Evolutionary conservation across 2,329 filamentous ascomycete genomes (phyloP).

Genomic region (Anisogramma anomala): DNA sequence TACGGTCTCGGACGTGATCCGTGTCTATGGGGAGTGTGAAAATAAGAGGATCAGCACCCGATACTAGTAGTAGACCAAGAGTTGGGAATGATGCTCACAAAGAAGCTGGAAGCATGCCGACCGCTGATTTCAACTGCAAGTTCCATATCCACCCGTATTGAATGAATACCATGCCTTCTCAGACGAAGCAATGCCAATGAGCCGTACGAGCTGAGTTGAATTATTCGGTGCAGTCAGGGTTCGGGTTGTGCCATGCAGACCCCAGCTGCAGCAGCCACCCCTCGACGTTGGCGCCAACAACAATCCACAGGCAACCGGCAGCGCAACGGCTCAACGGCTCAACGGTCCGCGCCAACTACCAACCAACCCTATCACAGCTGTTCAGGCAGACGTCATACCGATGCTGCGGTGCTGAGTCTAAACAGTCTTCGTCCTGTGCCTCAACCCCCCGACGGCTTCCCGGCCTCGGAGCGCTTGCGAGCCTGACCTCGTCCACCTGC

Average conservation of each 20-base stretch:
- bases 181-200: no score
- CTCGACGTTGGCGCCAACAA: slow-evolving; percentile 2
- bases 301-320: neutral
- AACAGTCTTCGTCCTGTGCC: neutral
- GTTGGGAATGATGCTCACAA: slow-evolving; percentile 38
- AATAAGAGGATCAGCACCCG: slow-evolving; percentile 43
- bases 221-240: no score
- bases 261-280: no score
- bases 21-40: slow-evolving; percentile 83
- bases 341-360: slow-evolving; percentile 13
- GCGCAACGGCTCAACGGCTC: neutral
- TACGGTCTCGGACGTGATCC: slow-evolving; percentile 88
- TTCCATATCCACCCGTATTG: no score
- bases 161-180: no score
- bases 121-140: no score
- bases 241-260: no score
- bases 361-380: slow-evolving; percentile 5
- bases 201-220: no score
- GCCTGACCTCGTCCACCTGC: slow-evolving; percentile 18
- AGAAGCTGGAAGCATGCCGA: slow-evolving; percentile 32
- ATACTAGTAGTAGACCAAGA: slow-evolving; percentile 29
- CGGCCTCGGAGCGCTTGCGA: slow-evolving; percentile 14
- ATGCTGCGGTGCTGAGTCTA: slow-evolving; percentile 3
- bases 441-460: neutral
- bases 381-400: neutral